These are phyloP conservation scores for Leptodermis oblonga DNA, from an alignment of 257 asterid species.

Conservation along the genomic window DNA sequence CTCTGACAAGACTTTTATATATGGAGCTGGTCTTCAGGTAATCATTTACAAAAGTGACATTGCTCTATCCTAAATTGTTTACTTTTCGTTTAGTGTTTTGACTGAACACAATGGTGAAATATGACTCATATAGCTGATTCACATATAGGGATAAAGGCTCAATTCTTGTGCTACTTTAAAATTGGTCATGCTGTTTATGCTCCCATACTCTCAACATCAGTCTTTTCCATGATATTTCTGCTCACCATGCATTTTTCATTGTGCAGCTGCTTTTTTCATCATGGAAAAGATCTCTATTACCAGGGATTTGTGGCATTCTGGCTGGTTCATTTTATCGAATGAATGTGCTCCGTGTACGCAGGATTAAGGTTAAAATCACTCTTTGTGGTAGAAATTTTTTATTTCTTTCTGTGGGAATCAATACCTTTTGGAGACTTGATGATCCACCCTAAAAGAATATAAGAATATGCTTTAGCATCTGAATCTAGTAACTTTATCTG, in stretches of 20 bases:
- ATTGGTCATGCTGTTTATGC: neutral
- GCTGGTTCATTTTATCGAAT: constrained; percentile 91
- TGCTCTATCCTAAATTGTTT: constrained; percentile 7
- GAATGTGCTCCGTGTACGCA: constrained; percentile 63
- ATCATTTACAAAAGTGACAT: neutral
- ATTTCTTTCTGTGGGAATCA: neutral
- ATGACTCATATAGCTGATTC: neutral
- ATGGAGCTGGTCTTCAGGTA: constrained; percentile 99
- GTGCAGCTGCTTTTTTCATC: constrained; percentile 91
- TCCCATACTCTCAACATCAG: neutral
- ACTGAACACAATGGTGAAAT: neutral
- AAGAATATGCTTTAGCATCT: neutral
- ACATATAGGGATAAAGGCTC: neutral
- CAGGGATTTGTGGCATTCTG: constrained; percentile 92
- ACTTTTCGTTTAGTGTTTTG: no score
- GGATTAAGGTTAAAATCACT: constrained; percentile 59
- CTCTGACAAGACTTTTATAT: constrained; percentile 94
- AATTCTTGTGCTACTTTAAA: neutral
- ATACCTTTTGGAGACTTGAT: neutral
- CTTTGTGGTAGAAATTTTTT: neutral
- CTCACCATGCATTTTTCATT: constrained; percentile 10
- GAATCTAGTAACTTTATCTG: constrained; percentile 1
- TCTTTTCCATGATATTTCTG: constrained; percentile 13
- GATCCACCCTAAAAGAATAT: neutral
- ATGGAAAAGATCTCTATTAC: constrained; percentile 93